These are phyloP conservation scores for Dichotomopilus funicola DNA, from an alignment of 2,329 filamentous ascomycete genomes.

Conservation along the genomic window DNA sequence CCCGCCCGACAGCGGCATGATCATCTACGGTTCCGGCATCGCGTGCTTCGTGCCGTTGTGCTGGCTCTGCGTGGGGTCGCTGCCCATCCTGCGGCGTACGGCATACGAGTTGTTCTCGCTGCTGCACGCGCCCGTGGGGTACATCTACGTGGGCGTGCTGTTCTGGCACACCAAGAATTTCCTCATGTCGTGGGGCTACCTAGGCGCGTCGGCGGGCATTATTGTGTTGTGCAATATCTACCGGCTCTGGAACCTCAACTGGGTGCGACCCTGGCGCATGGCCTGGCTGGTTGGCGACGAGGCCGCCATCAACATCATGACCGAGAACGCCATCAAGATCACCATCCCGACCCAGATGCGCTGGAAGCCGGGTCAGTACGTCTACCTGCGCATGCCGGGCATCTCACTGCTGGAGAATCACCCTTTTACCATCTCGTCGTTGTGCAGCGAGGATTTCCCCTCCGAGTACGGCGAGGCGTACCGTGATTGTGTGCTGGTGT, in stretches of 20 bases:
- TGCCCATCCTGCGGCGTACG: slow-evolving; percentile 67
- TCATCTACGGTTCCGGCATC: slow-evolving; percentile 80
- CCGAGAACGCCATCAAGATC: slow-evolving; percentile 91
- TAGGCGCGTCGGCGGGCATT: slow-evolving; percentile 73
- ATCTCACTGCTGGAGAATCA: slow-evolving; percentile 90
- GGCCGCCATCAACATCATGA: slow-evolving; percentile 79
- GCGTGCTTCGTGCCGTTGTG: slow-evolving; percentile 74
- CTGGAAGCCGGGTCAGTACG: slow-evolving; percentile 91
- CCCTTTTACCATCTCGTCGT: slow-evolving; percentile 87
- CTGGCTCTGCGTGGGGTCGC: slow-evolving; percentile 78
- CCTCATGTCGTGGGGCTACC: slow-evolving; percentile 81
- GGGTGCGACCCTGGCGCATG: slow-evolving; percentile 71
- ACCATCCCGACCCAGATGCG: slow-evolving; percentile 89
- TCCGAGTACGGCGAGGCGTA: slow-evolving; percentile 86
- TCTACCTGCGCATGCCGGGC: slow-evolving; percentile 89
- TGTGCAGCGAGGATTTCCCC: slow-evolving; percentile 89
- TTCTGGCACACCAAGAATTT: slow-evolving; percentile 98
- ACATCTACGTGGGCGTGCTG: slow-evolving; percentile 73
- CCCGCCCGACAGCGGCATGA: slow-evolving; percentile 48
- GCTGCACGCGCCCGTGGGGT: slow-evolving; percentile 74
- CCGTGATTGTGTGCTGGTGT: slow-evolving; percentile 83
- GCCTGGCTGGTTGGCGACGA: slow-evolving; percentile 87
- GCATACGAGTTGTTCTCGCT: slow-evolving; percentile 83
- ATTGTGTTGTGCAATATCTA: slow-evolving; percentile 69
- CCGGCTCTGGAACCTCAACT: slow-evolving; percentile 82